Evolutionary conservation across 2,329 filamentous ascomycete species (phyloP).

Genomic region (Paraphaeosphaeria sporulosa): DNA sequence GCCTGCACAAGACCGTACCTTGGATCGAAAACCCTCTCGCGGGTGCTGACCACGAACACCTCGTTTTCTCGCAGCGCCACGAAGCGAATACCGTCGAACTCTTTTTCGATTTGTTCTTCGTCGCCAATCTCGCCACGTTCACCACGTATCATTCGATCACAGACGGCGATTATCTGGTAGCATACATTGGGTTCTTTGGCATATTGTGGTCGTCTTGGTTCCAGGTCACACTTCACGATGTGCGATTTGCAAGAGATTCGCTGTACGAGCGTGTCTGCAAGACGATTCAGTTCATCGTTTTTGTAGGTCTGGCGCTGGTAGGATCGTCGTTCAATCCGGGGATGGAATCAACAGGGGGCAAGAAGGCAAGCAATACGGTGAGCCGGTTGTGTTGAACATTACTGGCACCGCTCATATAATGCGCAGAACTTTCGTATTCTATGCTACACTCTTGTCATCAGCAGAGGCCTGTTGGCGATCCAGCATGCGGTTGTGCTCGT

Average conservation of each 20-base stretch:
- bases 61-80: slow-evolving; percentile 49
- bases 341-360: slow-evolving; percentile 11
- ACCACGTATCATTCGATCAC: slow-evolving; percentile 50
- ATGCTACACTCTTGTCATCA: slow-evolving; percentile 46
- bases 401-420: background rate
- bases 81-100: slow-evolving; percentile 50
- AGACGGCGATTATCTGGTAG: slow-evolving; percentile 40
- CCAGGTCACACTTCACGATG: slow-evolving; percentile 50
- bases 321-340: slow-evolving; percentile 46
- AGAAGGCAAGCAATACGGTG: slow-evolving; percentile 37
- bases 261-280: slow-evolving; percentile 50
- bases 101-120: slow-evolving; percentile 47
- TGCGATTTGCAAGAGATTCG: slow-evolving; percentile 49
- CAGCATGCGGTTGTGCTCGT: slow-evolving; percentile 46
- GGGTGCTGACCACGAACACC: slow-evolving; percentile 45
- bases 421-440: slow-evolving; percentile 45
- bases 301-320: slow-evolving; percentile 48
- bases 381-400: background rate
- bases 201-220: slow-evolving; percentile 51
- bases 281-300: slow-evolving; percentile 46
- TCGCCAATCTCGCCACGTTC: slow-evolving; percentile 50
- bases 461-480: slow-evolving; percentile 39
- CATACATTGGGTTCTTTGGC: slow-evolving; percentile 50
- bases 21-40: slow-evolving; percentile 45
- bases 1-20: slow-evolving; percentile 44